Evolutionary conservation across 805 yeast species (phyloP).

Genomic region (Suhomyces pyralidae): DNA sequence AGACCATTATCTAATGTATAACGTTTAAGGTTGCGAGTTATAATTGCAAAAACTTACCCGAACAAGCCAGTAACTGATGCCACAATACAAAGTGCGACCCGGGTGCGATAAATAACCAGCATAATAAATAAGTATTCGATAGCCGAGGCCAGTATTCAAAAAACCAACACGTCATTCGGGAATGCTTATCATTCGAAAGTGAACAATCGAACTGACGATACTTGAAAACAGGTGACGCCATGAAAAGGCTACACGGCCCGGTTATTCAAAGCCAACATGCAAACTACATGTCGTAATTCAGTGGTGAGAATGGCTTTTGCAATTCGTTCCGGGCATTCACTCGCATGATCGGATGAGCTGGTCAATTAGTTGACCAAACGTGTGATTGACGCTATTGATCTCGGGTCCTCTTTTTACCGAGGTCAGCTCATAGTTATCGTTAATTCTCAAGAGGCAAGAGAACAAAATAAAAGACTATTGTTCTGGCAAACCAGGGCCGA

Average conservation of each 20-base stretch:
- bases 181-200: neutral
- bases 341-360: neutral
- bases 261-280: neutral
- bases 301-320: neutral
- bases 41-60: neutral
- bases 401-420: neutral
- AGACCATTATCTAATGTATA: neutral
- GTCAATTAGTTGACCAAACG: neutral
- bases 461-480: neutral
- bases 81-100: neutral
- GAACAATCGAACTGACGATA: neutral
- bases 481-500: neutral
- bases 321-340: neutral
- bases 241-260: neutral
- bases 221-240: neutral
- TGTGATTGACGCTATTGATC: neutral
- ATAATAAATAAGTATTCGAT: neutral
- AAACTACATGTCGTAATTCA: neutral
- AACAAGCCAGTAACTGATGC: neutral
- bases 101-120: neutral
- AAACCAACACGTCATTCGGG: neutral
- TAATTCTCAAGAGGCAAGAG: neutral
- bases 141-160: neutral
- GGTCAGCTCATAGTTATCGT: neutral
- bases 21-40: neutral